These are phyloP conservation scores for Cymbidium sinense DNA, from an alignment of 106 monocot species.

Conservation along the genomic window DNA sequence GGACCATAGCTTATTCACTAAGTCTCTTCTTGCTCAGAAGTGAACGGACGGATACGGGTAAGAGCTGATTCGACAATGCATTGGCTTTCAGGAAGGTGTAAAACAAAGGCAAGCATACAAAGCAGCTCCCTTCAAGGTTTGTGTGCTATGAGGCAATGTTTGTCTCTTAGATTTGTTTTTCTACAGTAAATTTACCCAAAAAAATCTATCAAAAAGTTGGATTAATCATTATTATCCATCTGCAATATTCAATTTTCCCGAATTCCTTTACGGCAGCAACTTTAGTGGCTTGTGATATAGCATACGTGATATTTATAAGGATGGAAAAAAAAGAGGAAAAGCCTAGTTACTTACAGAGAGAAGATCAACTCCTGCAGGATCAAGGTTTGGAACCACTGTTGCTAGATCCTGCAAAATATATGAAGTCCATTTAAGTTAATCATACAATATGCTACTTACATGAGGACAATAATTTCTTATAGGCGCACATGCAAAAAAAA, in stretches of 20 bases:
- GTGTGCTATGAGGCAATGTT: too few species aligned
- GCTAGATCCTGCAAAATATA: slow-evolving; percentile 59
- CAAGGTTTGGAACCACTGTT: slow-evolving; percentile 77
- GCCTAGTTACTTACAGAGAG: slow-evolving; percentile 65
- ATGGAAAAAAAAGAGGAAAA: neutral
- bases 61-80: too few species aligned
- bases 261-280: too few species aligned
- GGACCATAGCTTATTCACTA: too few species aligned
- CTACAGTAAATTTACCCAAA: neutral
- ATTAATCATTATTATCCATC: neutral
- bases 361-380: slow-evolving; percentile 80
- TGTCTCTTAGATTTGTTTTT: too few species aligned
- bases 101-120: too few species aligned
- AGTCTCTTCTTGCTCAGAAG: too few species aligned
- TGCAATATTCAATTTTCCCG: neutral
- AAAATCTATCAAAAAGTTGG: neutral
- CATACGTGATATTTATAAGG: neutral
- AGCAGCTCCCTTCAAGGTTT: too few species aligned
- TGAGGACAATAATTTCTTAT: neutral
- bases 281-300: neutral
- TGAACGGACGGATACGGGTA: too few species aligned
- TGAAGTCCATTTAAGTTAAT: neutral
- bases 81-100: too few species aligned
- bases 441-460: neutral
- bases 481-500: neutral